Percentiles rank a stretch among this genome's conserved stretches.
These are phyloP conservation scores for Teratosphaeria viscida DNA, from an alignment of 2,329 filamentous ascomycete genomes.

Conservation along the genomic window DNA sequence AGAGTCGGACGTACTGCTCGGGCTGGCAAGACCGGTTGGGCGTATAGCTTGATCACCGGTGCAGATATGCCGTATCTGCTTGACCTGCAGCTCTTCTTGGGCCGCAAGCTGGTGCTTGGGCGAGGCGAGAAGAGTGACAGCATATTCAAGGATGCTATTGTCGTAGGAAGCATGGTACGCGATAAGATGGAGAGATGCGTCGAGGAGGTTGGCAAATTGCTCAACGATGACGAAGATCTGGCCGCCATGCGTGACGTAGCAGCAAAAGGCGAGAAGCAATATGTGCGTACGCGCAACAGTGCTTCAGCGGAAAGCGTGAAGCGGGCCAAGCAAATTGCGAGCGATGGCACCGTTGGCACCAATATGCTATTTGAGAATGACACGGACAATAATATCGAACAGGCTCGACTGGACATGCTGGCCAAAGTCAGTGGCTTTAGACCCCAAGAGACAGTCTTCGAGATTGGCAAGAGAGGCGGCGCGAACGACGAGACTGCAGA, in stretches of 20 bases:
- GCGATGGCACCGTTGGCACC: conserved; percentile 57
- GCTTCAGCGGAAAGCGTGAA: conserved; percentile 87
- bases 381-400: conserved; percentile 52
- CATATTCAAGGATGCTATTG: conserved; percentile 72
- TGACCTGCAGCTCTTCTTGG: conserved; percentile 88
- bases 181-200: conserved; percentile 63
- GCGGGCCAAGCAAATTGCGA: conserved; percentile 68
- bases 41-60: conserved; percentile 82
- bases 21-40: conserved; percentile 87
- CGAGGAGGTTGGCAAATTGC: conserved; percentile 73
- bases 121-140: conserved; percentile 48
- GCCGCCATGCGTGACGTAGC: conserved; percentile 60
- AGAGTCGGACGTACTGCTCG: conserved; percentile 90
- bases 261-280: conserved; percentile 82
- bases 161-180: conserved; percentile 66
- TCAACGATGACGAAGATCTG: conserved; percentile 68
- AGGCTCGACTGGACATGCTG: conserved; percentile 74
- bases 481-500: conserved; percentile 56
- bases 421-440: conserved; percentile 80
- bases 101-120: conserved; percentile 70
- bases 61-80: conserved; percentile 84
- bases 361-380: conserved; percentile 62
- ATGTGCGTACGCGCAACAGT: conserved; percentile 78
- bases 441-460: conserved; percentile 92
- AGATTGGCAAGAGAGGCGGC: conserved; percentile 68